A percentile compares a stretch with the other conserved stretches of the same genome.
Evolutionary conservation across 495 filamentous ascomycete genomes (phyloP).

Genomic region (Polyplosphaeria fusca): DNA sequence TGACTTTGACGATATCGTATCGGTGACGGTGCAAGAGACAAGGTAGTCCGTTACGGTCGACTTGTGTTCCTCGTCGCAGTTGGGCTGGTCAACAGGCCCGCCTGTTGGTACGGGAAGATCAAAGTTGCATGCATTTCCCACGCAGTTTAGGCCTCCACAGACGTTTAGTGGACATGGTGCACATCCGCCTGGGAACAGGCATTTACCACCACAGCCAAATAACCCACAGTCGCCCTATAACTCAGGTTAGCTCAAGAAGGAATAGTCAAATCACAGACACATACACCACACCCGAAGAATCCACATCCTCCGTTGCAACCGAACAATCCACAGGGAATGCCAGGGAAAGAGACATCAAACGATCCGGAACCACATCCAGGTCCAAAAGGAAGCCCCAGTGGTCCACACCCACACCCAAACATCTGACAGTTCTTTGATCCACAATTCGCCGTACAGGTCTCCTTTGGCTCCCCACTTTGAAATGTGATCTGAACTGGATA

Average conservation of each 20-base stretch:
- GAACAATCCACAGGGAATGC: background rate
- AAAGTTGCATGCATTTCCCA: too few species aligned
- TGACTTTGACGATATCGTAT: background rate
- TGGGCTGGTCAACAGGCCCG: too few species aligned
- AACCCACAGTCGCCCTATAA: background rate
- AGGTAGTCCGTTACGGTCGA: background rate
- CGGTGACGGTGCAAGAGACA: background rate
- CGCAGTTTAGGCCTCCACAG: background rate
- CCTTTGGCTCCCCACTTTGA: too few species aligned
- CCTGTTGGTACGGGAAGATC: too few species aligned
- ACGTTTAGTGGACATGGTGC: background rate
- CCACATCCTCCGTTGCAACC: background rate
- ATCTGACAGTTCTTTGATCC: background rate
- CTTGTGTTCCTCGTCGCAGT: too few species aligned
- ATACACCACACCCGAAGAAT: background rate
- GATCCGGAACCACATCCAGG: background rate
- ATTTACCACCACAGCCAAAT: background rate
- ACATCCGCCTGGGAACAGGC: background rate
- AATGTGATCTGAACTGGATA: too few species aligned
- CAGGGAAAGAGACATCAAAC: background rate
- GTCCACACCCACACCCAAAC: background rate
- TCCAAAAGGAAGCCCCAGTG: background rate
- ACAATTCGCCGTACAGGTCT: too few species aligned
- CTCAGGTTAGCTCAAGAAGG: background rate
- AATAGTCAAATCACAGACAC: too few species aligned